Base-by-base conservation (phyloP, 2,329 filamentous ascomycete genomes). In the Plectosphaerella plurivora region DNA sequence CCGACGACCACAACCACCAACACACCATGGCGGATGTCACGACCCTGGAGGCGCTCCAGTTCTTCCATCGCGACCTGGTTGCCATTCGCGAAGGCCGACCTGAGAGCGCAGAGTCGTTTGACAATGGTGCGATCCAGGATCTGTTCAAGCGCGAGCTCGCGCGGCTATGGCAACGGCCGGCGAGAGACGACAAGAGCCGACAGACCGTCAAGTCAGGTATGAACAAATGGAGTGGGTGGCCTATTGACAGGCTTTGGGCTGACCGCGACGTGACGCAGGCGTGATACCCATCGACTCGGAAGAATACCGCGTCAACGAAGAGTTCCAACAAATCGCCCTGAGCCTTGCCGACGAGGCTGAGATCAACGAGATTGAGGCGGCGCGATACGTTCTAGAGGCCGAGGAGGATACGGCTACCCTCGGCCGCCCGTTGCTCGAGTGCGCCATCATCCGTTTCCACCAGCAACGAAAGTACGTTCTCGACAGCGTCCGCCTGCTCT, bases 261-360 rank as follows among this genome's bases (percentile, higher is more conserved):
- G 28, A 33, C 7, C 28, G 28, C 28, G 46, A 57, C 45, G 33
- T 59, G 62, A 55, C 49, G 51, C 60, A 94, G 91, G 89, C 53
- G 92, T 89, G 66, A 77, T 97, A 60, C 83, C 75, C 35, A 72
- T 96, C 53, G 81, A 82, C 60, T 87, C 85, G 56, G 79, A 83
- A 35, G 83, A 92, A 62, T 97, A 91, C 68, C 75, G 79, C 20
- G 76, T 99, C 73, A 97, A 96, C 70, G 81, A 89, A 52, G 86
- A 91, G 56, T 97, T 99, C 70, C 85, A 93, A 64, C 87, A 96
- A 68, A 84, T 87, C 60, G 83, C 86, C 22, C 77, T 96, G 33
- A 83, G 90, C 61, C 77, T 99, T 37, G 89, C 93, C 51, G 92
- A 97, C 68, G 89, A 91, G 60, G 77, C 97, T 56, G 86, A 96